Conservation (phyloP, 2,329 filamentous ascomycete species). For the Graphilbum fragrans region DNA sequence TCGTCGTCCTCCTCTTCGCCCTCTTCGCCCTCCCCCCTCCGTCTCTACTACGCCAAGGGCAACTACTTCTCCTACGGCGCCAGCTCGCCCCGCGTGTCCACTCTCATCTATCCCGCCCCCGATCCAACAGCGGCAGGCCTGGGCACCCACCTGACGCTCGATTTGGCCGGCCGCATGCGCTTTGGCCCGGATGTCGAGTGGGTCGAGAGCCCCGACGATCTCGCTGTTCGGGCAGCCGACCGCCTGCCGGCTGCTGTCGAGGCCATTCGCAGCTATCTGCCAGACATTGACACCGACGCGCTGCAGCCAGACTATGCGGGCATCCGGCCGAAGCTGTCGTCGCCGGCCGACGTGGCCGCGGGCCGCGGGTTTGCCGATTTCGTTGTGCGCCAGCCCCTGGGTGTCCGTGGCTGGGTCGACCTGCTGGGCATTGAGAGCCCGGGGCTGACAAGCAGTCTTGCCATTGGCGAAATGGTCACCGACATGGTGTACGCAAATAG, state of each 20-base stretch:
- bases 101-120: constrained; percentile 80
- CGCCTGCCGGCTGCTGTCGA: constrained; percentile 54
- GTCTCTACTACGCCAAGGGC: constrained; percentile 78
- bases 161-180: constrained; percentile 69
- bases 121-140: constrained; percentile 71
- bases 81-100: constrained; percentile 49
- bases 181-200: constrained; percentile 96
- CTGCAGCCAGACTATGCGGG: constrained; percentile 80
- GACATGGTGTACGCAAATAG: constrained; percentile 29
- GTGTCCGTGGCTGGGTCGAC: constrained; percentile 75
- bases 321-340: constrained; percentile 72
- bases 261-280: constrained; percentile 72
- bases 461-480: constrained; percentile 68
- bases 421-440: constrained; percentile 88
- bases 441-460: constrained; percentile 74
- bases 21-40: constrained; percentile 22
- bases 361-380: constrained; percentile 74
- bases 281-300: constrained; percentile 51
- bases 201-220: constrained; percentile 59
- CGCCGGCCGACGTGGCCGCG: constrained; percentile 29
- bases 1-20: constrained; percentile 35
- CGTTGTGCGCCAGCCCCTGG: constrained; percentile 63
- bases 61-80: constrained; percentile 82
- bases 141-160: constrained; percentile 87
- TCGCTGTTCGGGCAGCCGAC: constrained; percentile 48